These are phyloP conservation scores for Vigna reflexopilosa DNA, from an alignment of 306 rosid species.

Conservation along the genomic window DNA sequence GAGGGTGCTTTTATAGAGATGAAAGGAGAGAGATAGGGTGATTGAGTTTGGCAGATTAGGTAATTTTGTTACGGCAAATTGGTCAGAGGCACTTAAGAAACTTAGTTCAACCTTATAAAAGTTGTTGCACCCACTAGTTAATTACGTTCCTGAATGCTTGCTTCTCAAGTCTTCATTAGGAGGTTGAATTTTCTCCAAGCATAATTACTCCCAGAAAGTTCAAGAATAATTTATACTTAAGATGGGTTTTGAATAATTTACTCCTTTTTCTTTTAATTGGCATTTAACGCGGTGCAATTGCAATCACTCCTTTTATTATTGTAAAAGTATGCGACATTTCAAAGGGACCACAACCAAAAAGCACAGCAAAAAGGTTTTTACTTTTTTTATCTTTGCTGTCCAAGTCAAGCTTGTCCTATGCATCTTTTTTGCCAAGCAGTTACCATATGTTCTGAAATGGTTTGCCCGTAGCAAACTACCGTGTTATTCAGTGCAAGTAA, in stretches of 20 bases:
- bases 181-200: constrained; percentile 47
- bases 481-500: constrained; percentile 36
- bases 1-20: constrained; percentile 52
- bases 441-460: constrained; percentile 18
- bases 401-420: constrained; percentile 21
- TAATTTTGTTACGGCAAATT: constrained; percentile 43
- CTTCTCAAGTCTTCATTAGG: constrained; percentile 61
- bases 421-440: neutral
- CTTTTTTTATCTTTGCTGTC: constrained; percentile 3
- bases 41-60: constrained; percentile 80
- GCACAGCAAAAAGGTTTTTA: constrained; percentile 3
- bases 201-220: constrained; percentile 41
- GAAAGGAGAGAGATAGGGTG: constrained; percentile 34
- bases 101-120: constrained; percentile 70
- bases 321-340: constrained; percentile 31
- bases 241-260: neutral
- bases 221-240: constrained; percentile 12
- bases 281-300: constrained; percentile 6
- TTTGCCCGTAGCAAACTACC: constrained; percentile 37
- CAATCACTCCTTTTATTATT: constrained; percentile 8
- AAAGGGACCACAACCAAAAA: constrained; percentile 31
- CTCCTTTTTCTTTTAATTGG: constrained; percentile 15
- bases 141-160: constrained; percentile 58
- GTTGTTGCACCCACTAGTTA: constrained; percentile 97
- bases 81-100: constrained; percentile 51